Conservation (phyloP, 176 grass and related monocot genomes). For the Calamus simplicifolius region DNA sequence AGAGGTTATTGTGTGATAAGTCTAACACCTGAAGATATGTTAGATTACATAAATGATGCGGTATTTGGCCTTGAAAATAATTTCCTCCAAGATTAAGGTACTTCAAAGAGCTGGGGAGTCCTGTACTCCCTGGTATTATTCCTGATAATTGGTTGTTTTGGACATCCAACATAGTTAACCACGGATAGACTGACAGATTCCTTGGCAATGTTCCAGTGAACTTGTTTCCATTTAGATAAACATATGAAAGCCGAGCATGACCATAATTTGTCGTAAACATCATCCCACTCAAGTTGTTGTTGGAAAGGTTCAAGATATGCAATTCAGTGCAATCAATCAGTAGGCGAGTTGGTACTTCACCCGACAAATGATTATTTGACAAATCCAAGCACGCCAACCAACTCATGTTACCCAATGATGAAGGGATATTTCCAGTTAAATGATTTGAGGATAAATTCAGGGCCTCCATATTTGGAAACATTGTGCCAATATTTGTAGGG, state of each 20-base stretch:
- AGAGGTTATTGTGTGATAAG: slow-evolving; percentile 17
- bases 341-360: slow-evolving; percentile 8
- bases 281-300: slow-evolving; percentile 4
- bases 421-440: slow-evolving; percentile 17
- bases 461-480: not conserved
- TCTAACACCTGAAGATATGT: not conserved
- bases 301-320: not conserved
- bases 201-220: not conserved
- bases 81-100: slow-evolving; percentile 3
- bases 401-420: not conserved
- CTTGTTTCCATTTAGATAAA: slow-evolving; percentile 11
- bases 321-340: not conserved
- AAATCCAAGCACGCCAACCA: not conserved
- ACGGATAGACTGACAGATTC: not conserved
- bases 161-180: no score
- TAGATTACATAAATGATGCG: not conserved
- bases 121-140: no score
- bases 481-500: slow-evolving; percentile 8
- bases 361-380: slow-evolving; percentile 21
- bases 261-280: not conserved
- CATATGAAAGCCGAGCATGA: not conserved
- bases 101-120: accelerated
- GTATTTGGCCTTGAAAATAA: not conserved
- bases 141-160: no score
- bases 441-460: slow-evolving; percentile 18